A percentile compares a stretch with the other conserved stretches of the same genome.
Conservation (phyloP, 352 stramenopile genomes). For the Bremia lactucae region DNA sequence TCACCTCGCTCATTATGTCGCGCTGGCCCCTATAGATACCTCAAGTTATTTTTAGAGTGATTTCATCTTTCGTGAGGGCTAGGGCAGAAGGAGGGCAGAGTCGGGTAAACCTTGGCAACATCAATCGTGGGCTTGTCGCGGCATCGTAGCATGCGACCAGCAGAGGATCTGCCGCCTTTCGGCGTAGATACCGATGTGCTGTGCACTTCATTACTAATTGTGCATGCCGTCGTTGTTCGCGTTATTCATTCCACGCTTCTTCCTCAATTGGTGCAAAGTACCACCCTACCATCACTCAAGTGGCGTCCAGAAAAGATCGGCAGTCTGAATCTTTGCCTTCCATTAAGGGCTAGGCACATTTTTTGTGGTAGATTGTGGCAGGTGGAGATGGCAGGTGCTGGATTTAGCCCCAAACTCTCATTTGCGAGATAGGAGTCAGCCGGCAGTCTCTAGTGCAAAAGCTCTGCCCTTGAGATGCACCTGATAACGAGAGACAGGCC, state of each 20-base stretch:
- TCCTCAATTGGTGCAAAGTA: conserved; percentile 21
- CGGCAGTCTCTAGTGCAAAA: background rate
- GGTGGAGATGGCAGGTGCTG: background rate
- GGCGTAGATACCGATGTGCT: background rate
- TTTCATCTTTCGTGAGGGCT: conserved; percentile 24
- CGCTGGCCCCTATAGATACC: conserved; percentile 14
- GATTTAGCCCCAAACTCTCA: background rate
- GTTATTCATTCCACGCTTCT: conserved; percentile 16
- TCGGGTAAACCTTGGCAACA: conserved; percentile 14
- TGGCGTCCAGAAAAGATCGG: conserved; percentile 13
- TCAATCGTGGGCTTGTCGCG: conserved; percentile 21
- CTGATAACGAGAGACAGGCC: conserved; percentile 20
- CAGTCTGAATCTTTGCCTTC: background rate
- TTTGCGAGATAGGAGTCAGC: background rate
- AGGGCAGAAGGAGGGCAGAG: conserved; percentile 22
- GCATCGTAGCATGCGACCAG: conserved; percentile 12
- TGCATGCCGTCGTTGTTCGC: background rate
- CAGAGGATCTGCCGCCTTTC: conserved; percentile 6
- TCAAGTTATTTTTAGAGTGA: conserved; percentile 15
- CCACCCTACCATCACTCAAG: conserved; percentile 6
- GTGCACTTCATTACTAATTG: background rate
- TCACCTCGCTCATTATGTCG: conserved; percentile 15
- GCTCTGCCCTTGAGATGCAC: conserved; percentile 2
- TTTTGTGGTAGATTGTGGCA: conserved; percentile 12
- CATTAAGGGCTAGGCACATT: background rate